Base-by-base conservation (phyloP, 495 filamentous ascomycete genomes). In the Aspergillus diversus region DNA sequence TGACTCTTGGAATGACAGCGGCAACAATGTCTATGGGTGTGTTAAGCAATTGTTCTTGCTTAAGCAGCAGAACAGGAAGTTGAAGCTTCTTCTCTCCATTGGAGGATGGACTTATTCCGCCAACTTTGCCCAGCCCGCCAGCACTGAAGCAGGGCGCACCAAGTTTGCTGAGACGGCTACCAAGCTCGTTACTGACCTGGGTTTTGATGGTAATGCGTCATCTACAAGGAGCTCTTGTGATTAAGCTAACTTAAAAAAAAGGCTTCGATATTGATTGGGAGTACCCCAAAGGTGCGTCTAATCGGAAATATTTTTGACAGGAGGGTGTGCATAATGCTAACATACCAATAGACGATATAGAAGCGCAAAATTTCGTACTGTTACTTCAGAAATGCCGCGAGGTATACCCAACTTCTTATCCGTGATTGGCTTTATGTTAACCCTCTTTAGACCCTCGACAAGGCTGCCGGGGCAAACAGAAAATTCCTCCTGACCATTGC, bases 41-140 rank as follows among this genome's bases (percentile, higher is more conserved):
- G 77, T 94, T 47, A 99, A 98, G 82, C 95, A 98, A 79, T 86
- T 99, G 21, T 92, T 89, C 77, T 81, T 99, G 32, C 86, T 94
- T 39, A 99, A 99, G 83, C 89, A 90, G 70, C 80, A 85, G 61
- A 88, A 98, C 75, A 87, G 95, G 57, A 88, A 96, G 71, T 79
- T 99, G 50, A 97, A 98, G 76, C 83, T 96, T 6, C 82, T 98
- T 9, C 86, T 99, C 12, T 96, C 91, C 51, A 95, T 99, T 65
- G 95, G 95, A 62, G 95, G 95, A 33, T 98, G 96, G 95, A 97
- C 93, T 0, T 98, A 97, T 74, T 91, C 90, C 55, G 75, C 85
- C 70, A 96, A 97, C 75, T 97, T 99, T 72, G 82, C 85, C 17
- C 81, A 81, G 43, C 91, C 93, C 48, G 76, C 76, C 15, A 75